These are phyloP conservation scores for Brasilioporus rufonigricans DNA, from an alignment of 768 basidiomycete genomes.

Conservation along the genomic window DNA sequence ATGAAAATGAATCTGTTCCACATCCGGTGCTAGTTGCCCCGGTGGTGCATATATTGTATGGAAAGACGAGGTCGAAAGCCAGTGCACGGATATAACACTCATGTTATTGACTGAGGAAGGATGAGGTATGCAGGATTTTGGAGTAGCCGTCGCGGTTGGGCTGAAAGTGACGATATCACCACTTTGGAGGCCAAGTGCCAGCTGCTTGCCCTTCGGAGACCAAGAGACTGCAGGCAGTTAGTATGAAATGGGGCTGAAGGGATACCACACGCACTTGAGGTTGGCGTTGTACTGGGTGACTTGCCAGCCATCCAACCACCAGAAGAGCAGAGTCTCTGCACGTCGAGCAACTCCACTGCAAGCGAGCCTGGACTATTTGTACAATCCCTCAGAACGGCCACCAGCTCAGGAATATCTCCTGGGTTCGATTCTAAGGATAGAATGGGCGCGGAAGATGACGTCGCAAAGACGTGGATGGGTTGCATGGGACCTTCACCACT, in stretches of 20 bases:
- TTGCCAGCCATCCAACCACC: constrained; percentile 55
- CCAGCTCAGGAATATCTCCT: constrained; percentile 50
- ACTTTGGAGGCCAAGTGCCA: constrained; percentile 68
- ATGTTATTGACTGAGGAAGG: constrained; percentile 51
- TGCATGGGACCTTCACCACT: constrained; percentile 39
- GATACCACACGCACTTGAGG: constrained; percentile 49
- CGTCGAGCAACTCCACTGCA: constrained; percentile 60
- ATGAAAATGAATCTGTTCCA: constrained; percentile 42
- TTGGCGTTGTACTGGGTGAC: constrained; percentile 50
- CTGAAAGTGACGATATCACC: constrained; percentile 72
- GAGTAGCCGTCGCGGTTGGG: constrained; percentile 49
- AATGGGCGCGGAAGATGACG: constrained; percentile 43
- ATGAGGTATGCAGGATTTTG: constrained; percentile 54
- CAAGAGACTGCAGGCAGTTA: constrained; percentile 58
- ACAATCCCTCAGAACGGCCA: constrained; percentile 55
- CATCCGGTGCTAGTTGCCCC: constrained; percentile 34
- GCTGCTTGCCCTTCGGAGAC: constrained; percentile 85
- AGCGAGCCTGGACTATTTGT: constrained; percentile 34
- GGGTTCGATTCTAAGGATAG: constrained; percentile 66
- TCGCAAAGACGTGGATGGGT: constrained; percentile 48
- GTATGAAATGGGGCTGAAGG: neutral
- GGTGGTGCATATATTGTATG: constrained; percentile 59
- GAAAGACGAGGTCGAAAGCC: constrained; percentile 71
- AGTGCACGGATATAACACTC: constrained; percentile 53
- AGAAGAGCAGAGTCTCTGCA: constrained; percentile 43